Evolutionary conservation across 257 asterid species (phyloP).

Genomic region (Forsythia viridissima): DNA sequence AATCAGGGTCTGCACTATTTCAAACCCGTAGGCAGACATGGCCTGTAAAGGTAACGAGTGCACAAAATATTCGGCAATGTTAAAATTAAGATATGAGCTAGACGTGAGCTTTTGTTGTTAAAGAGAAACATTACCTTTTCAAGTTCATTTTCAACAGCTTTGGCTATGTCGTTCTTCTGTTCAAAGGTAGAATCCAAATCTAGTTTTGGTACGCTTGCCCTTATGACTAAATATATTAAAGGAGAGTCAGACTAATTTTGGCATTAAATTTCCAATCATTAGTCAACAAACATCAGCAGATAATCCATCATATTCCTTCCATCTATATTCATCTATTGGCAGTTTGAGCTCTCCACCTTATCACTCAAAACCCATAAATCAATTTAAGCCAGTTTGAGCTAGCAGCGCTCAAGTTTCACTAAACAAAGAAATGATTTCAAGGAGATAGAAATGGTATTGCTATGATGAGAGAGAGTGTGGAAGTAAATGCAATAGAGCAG

Average conservation of each 20-base stretch:
- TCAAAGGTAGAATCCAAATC: constrained; percentile 6
- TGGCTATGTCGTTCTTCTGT: neutral
- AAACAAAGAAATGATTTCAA: neutral
- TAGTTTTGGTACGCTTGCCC: neutral
- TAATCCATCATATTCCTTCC: neutral
- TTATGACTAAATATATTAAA: neutral
- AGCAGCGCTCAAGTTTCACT: neutral
- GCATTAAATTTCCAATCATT: neutral
- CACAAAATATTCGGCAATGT: neutral
- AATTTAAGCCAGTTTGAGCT: neutral
- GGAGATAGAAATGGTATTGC: neutral
- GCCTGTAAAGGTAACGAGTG: neutral
- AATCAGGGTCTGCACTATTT: constrained; percentile 2
- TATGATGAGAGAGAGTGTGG: neutral
- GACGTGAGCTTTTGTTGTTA: neutral
- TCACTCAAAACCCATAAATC: neutral
- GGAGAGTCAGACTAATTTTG: neutral
- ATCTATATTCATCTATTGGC: neutral
- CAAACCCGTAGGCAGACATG: neutral
- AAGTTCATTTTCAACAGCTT: neutral
- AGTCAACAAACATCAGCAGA: neutral
- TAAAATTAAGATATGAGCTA: neutral
- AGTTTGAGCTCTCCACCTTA: neutral
- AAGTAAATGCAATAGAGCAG: neutral
- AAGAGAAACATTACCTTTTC: neutral